These are phyloP conservation scores for Mycosarcoma mackinlayi DNA, from an alignment of 1,284 basidiomycete genomes.

Conservation along the genomic window DNA sequence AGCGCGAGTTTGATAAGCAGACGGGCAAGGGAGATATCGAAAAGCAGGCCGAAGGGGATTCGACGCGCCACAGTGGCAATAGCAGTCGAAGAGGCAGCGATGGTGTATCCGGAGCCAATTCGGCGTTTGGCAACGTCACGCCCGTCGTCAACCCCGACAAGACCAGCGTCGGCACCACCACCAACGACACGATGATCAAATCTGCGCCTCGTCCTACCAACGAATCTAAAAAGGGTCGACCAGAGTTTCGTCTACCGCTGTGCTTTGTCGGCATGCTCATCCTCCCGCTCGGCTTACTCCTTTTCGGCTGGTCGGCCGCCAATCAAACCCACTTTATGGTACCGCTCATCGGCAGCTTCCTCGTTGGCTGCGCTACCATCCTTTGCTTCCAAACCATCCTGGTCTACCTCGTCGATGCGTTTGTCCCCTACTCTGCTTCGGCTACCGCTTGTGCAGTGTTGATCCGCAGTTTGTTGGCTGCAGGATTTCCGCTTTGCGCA, in stretches of 20 bases:
- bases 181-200: not conserved
- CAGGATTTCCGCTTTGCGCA: constrained; percentile 70
- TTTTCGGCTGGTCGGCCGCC: constrained; percentile 65
- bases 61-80: not conserved
- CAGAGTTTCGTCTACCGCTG: constrained; percentile 67
- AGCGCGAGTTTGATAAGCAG: not conserved
- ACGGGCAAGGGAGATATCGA: constrained; percentile 10
- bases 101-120: constrained; percentile 8
- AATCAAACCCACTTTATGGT: constrained; percentile 51
- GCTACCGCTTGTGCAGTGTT: constrained; percentile 69
- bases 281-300: constrained; percentile 70
- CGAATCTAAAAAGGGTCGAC: constrained; percentile 45
- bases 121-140: constrained; percentile 16
- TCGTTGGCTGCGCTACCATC: constrained; percentile 64
- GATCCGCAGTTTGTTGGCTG: constrained; percentile 68
- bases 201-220: not conserved
- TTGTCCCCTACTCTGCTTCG: constrained; percentile 71
- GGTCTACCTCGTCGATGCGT: constrained; percentile 70
- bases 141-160: constrained; percentile 10
- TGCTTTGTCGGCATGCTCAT: constrained; percentile 71
- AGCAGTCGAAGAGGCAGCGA: constrained; percentile 1
- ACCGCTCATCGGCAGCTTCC: constrained; percentile 53
- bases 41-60: not conserved
- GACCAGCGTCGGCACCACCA: not conserved
- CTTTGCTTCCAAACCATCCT: constrained; percentile 70